These are phyloP conservation scores for Exophiala dermatitidis DNA, from an alignment of 2,329 filamentous ascomycete genomes.

Conservation along the genomic window DNA sequence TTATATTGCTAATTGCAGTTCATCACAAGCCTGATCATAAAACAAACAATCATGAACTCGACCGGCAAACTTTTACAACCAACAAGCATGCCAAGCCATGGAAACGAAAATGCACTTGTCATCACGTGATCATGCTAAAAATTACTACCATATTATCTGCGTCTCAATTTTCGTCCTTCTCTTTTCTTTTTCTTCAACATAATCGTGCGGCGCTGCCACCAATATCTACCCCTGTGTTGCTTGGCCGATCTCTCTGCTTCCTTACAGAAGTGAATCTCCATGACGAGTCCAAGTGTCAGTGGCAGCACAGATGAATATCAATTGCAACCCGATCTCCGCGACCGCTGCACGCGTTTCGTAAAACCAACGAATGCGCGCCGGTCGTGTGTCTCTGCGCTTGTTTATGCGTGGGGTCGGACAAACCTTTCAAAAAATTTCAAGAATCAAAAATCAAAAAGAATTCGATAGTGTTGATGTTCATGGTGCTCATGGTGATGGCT, in stretches of 20 bases:
- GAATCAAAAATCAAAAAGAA: background rate
- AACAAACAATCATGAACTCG: slow-evolving; percentile 4
- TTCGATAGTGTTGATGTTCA: background rate
- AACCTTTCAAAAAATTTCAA: background rate
- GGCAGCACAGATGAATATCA: slow-evolving; percentile 67
- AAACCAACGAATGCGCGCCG: slow-evolving; percentile 27
- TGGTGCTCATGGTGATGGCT: background rate
- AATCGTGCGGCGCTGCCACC: slow-evolving; percentile 67
- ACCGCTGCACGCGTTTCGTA: slow-evolving; percentile 26
- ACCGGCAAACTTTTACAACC: slow-evolving; percentile 6
- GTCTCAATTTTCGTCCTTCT: background rate
- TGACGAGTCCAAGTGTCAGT: slow-evolving; percentile 65
- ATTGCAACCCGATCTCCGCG: slow-evolving; percentile 60
- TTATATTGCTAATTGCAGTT: slow-evolving; percentile 31
- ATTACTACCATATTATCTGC: background rate
- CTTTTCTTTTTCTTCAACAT: slow-evolving; percentile 11
- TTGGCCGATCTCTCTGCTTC: slow-evolving; percentile 49
- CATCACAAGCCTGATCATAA: slow-evolving; percentile 37
- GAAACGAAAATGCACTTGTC: background rate
- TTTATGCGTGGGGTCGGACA: slow-evolving; percentile 50
- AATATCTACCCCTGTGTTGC: slow-evolving; percentile 68
- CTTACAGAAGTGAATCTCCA: slow-evolving; percentile 25
- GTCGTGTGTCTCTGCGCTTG: slow-evolving; percentile 30
- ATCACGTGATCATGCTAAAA: background rate
- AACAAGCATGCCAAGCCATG: slow-evolving; percentile 11